A percentile compares a stretch with the other conserved stretches of the same genome.
Evolutionary conservation across 1,139 yeast species (phyloP).

Genomic region (Suhomyces kunorum): DNA sequence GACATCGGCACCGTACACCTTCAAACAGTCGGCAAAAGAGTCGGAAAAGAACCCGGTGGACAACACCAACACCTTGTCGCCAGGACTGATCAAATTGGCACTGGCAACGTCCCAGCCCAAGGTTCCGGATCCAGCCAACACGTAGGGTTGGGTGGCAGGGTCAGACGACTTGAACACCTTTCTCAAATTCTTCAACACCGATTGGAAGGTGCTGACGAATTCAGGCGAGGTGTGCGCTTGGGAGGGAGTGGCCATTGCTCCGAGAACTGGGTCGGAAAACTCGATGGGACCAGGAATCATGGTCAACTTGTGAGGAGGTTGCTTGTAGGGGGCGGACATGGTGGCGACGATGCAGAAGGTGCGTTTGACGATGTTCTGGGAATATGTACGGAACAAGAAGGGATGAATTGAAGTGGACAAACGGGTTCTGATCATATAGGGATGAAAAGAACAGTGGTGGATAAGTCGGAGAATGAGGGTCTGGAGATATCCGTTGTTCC

Average conservation of each 20-base stretch:
- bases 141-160: conserved; percentile 70
- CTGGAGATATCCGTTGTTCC: conserved; percentile 11
- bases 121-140: conserved; percentile 89
- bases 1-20: conserved; percentile 68
- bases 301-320: conserved; percentile 56
- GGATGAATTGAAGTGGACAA: conserved; percentile 1
- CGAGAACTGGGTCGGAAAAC: conserved; percentile 76
- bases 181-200: conserved; percentile 67
- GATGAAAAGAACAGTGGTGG: conserved; percentile 1
- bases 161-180: conserved; percentile 71
- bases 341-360: conserved; percentile 7
- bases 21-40: conserved; percentile 77
- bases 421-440: conserved; percentile 7
- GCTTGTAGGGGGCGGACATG: conserved; percentile 42
- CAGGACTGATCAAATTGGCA: conserved; percentile 69
- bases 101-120: conserved; percentile 93
- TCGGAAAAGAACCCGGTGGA: conserved; percentile 95
- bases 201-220: conserved; percentile 72
- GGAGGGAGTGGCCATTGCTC: conserved; percentile 83
- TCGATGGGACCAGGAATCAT: conserved; percentile 95
- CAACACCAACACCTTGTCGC: conserved; percentile 72
- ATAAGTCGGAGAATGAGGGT: conserved; percentile 6
- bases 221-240: conserved; percentile 92
- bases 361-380: background rate
- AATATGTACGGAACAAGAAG: background rate